Base-by-base conservation (phyloP, 768 basidiomycete genomes). In the Mycena albidolilacea region DNA sequence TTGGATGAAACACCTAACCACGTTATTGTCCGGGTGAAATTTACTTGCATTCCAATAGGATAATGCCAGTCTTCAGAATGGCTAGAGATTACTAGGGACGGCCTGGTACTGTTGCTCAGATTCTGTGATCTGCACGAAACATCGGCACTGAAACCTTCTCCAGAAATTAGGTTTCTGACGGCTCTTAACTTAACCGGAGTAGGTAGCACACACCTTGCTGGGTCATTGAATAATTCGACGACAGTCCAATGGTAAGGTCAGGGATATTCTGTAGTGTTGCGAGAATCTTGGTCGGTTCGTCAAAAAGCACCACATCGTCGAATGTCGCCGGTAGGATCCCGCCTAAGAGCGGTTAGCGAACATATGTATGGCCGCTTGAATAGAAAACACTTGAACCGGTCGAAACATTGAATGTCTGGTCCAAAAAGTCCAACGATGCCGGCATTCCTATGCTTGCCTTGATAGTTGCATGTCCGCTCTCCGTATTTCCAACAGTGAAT, bases 181-280 rank as follows among this genome's bases (percentile, higher is more conserved):
- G 46, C 46, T 48, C 46, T 48, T 48, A 48, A 48, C 46, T 48
- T 48, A 48, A 48, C 46, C 15, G 15, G 46, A 48, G 46, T 48
- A 48, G 46, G 46, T 48, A 48, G 46, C 46, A 48, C 46, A 48
- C 17, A 15, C 66, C 66, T 67, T 67, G 66, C 39, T 67, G 66
- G 23, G 7, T 17, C 57, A 57, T 38, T 30, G 54, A 57, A 37
- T 30, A 67, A 14, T 30, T 15, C n/a, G 15, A 10, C 23, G 66
- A 9, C 21, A 48, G 41, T 12, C 55, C 66, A 14, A 35, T 39
- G 4, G 39, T 50, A 39, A 65, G 64, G 30, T 41, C 64, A 7
- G 21, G 30, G 23, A 59, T 15, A 48, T 37, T 10, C 17, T 37
- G 41, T 9, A 46, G 30, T 17, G 15, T 59, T 39, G 41, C 19